phyloP scores from a whole-genome alignment of 148 eudicot species.

The Drosera capensis region DNA sequence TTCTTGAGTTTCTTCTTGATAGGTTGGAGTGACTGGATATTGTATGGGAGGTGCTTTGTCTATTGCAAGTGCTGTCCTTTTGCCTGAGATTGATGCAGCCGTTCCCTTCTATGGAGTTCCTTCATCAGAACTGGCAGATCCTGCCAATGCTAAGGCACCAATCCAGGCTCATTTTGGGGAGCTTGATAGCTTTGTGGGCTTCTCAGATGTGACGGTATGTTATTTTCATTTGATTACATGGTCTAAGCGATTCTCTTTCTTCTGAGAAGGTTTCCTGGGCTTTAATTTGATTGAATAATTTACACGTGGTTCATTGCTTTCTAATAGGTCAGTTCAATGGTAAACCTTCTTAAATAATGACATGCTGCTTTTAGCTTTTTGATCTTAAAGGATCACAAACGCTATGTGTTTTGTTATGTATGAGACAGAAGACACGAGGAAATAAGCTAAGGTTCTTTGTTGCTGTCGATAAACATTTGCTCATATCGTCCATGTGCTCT shows the following conservation, averaged over 20 bases:
- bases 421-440: too few species aligned
- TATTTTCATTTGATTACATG: not conserved
- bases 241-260: too few species aligned
- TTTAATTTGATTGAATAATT: not conserved
- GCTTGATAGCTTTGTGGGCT: slow-evolving; percentile 58
- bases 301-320: too few species aligned
- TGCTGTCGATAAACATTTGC: too few species aligned
- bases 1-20: slow-evolving; percentile 3
- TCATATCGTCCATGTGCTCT: too few species aligned
- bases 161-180: slow-evolving; percentile 88
- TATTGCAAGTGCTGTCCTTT: slow-evolving; percentile 65
- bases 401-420: too few species aligned
- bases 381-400: too few species aligned
- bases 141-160: slow-evolving; percentile 61
- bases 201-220: slow-evolving; percentile 74
- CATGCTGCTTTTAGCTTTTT: too few species aligned
- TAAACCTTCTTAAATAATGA: too few species aligned
- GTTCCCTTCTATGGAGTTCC: slow-evolving; percentile 85
- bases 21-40: slow-evolving; percentile 92
- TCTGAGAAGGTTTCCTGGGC: not conserved
- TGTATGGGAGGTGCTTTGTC: slow-evolving; percentile 98
- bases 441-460: too few species aligned
- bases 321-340: too few species aligned
- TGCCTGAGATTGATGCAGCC: slow-evolving; percentile 75
- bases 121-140: slow-evolving; percentile 67